These are phyloP conservation scores for Tilletiaria anomala DNA, from an alignment of 1,284 basidiomycete species.

Conservation along the genomic window DNA sequence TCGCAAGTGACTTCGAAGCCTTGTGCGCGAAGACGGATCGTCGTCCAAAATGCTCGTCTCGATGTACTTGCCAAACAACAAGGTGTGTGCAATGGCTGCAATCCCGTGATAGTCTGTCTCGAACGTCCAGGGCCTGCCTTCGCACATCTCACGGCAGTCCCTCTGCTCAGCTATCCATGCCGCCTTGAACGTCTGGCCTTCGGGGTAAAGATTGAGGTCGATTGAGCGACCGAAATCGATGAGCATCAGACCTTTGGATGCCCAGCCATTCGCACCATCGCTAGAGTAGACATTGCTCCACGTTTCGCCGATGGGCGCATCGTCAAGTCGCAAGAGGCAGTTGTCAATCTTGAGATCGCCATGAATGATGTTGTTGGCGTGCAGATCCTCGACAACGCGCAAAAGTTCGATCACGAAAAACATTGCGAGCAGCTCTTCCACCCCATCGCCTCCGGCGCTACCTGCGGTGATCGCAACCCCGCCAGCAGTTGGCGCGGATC, in stretches of 20 bases:
- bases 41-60: conserved; percentile 28
- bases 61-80: conserved; percentile 87
- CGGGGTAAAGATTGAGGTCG: conserved; percentile 61
- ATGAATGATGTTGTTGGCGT: conserved; percentile 71
- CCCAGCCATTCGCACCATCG: conserved; percentile 68
- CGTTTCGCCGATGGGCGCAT: conserved; percentile 50
- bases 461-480: conserved; percentile 51
- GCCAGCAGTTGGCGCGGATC: conserved; percentile 44
- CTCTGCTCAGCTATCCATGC: conserved; percentile 65
- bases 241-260: conserved; percentile 68
- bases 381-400: conserved; percentile 66
- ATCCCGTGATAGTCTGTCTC: conserved; percentile 93
- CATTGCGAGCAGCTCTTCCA: conserved; percentile 85
- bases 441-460: conserved; percentile 37
- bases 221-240: conserved; percentile 94
- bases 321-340: conserved; percentile 76
- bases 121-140: conserved; percentile 71
- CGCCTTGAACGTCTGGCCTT: conserved; percentile 61
- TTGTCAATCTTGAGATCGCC: conserved; percentile 99
- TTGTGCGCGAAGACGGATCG: conserved; percentile 38
- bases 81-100: conserved; percentile 79
- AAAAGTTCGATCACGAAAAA: conserved; percentile 90
- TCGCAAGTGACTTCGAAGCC: too few relatives aligned
- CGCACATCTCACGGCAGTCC: conserved; percentile 83
- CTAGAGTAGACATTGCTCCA: conserved; percentile 66